Evolutionary conservation across 2,329 filamentous ascomycete species (phyloP).

Genomic region (Penicillium sp.): DNA sequence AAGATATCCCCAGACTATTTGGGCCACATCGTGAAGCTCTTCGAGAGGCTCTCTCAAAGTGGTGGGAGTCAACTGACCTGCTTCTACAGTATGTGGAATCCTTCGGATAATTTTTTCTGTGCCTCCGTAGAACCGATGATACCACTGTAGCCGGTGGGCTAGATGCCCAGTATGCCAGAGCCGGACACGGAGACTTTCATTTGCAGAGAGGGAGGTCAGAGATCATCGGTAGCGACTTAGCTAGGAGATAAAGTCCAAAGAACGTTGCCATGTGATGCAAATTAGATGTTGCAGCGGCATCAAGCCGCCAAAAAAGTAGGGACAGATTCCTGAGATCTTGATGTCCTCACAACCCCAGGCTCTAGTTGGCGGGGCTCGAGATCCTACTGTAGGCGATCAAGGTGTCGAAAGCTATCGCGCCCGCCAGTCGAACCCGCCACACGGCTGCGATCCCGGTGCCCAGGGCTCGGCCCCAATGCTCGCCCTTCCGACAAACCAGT

Average conservation of each 20-base stretch:
- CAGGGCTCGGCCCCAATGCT: neutral
- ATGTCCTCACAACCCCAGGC: neutral
- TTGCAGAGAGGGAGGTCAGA: neutral
- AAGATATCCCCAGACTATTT: slow-evolving; percentile 7
- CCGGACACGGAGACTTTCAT: too few relatives aligned
- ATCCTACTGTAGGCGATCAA: neutral
- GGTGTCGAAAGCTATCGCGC: neutral
- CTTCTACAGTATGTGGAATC: neutral
- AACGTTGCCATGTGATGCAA: neutral
- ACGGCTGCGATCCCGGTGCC: neutral
- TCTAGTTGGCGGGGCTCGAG: neutral
- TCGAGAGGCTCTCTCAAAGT: too few relatives aligned
- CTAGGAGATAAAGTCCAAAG: neutral
- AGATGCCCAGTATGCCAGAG: neutral
- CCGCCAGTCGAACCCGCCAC: neutral
- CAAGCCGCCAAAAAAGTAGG: neutral
- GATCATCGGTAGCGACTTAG: neutral
- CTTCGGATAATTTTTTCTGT: slow-evolving; percentile 4
- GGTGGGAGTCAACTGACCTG: slow-evolving; percentile 13
- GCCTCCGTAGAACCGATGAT: neutral
- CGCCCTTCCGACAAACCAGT: neutral
- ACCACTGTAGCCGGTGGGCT: neutral
- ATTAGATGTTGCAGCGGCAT: neutral
- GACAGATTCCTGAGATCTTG: neutral
- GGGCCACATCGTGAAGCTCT: neutral